Conservation (phyloP, 202 grass and related monocot species). For the Bolboschoenoplectus hybrid region DNA sequence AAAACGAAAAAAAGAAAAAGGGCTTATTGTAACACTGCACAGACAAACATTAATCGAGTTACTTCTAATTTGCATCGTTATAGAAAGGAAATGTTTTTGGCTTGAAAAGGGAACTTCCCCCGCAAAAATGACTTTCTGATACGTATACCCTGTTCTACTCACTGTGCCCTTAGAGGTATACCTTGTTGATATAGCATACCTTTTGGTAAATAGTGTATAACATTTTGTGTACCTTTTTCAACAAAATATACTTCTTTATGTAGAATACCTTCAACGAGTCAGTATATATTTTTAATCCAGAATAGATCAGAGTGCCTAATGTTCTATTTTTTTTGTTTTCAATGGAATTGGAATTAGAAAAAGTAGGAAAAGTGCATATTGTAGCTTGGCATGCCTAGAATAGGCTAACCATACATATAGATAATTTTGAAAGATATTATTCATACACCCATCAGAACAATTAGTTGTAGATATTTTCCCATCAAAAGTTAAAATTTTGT, state of each 20-base stretch:
- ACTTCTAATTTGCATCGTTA: neutral
- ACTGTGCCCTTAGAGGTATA: neutral
- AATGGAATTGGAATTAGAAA: too few species aligned
- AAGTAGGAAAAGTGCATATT: too few species aligned
- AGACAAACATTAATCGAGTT: neutral
- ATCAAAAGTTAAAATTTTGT: too few species aligned
- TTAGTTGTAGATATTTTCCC: neutral
- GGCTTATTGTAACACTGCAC: neutral
- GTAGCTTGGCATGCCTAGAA: too few species aligned
- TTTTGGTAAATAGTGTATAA: constrained; percentile 5
- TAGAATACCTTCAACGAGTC: neutral
- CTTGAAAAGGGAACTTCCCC: neutral
- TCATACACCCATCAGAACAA: neutral
- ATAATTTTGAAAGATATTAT: neutral
- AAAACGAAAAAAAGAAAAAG: constrained; percentile 38
- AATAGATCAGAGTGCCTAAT: neutral
- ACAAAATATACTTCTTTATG: neutral
- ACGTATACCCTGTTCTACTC: neutral
- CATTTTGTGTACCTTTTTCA: neutral
- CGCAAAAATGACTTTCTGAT: neutral
- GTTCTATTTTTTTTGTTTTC: neutral
- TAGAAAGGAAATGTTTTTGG: neutral
- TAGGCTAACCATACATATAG: too few species aligned
- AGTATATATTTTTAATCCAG: neutral
- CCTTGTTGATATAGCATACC: neutral